Evolutionary conservation across 139 green algal genomes (phyloP), one percentile per base, ranked within the genome.

Genomic region (Coelastrella sp.): DNA sequence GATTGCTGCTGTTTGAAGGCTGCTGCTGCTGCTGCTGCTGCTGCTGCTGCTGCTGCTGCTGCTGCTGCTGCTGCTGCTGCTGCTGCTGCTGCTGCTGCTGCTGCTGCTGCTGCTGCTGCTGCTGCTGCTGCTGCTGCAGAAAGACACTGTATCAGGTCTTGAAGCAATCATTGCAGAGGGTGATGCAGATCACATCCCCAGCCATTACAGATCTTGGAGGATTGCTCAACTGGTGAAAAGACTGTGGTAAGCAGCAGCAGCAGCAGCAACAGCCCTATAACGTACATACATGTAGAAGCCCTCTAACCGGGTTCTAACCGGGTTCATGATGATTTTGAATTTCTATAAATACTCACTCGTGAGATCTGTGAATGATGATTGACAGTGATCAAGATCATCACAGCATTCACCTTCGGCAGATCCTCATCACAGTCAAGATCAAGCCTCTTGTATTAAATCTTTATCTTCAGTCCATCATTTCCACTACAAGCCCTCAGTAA

Each of bases 51-150:
- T 64, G 57, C 57, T 64, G 57, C 27, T 64, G 15, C 21, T 64
- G 5, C 27, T 25, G 57, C 57, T 25, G 57, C 60, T 40, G n/a
- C 4, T 69, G 60, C n/a, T 69, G 60, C 4, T 69, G 60, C 27
- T 38, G 27, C 1, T 38, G 60, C 4, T 4, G 3, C 40, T 41
- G 41, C 41, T 41, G 71, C 30, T 13, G 27, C 23, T 53, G 41
- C 17, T 37, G 41, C 32, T 79, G 71, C 5, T 45, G 40, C n/a
- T 8, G 6, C 38, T 37, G 67, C 40, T 25, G 40, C 40, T 53
- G 67, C 40, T 79, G 41, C n/a, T 57, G 23, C n/a, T 79, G 69
- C 9, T 48, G 71, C 71, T 57, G 41, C 50, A 50, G 71, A 37
- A 32, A 27, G 40, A 41, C 9, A 50, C 45, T 79, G 41, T 62